Evolutionary conservation across 208 protist species (phyloP).

Genomic region (Crithidia acanthocephali): DNA sequence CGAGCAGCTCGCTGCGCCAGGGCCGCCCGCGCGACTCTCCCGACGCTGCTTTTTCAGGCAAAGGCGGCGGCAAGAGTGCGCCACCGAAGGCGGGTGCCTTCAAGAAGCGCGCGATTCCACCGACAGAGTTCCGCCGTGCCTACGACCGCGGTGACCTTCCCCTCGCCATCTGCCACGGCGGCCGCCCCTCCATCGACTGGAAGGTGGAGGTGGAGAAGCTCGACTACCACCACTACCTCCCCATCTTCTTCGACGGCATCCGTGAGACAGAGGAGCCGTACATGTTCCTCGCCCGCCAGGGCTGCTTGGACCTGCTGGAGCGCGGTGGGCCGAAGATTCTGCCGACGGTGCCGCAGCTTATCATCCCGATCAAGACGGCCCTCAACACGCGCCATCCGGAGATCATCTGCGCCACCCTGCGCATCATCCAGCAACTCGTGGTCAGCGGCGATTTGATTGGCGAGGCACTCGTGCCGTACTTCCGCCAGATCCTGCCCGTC

Average conservation of each 20-base stretch:
- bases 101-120: slow-evolving; percentile 74
- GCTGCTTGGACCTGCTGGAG: slow-evolving; percentile 95
- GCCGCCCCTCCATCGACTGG: slow-evolving; percentile 92
- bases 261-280: slow-evolving; percentile 98
- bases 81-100: slow-evolving; percentile 91
- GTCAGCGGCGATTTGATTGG: slow-evolving; percentile 96
- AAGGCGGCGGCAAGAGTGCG: slow-evolving; percentile 78
- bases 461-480: slow-evolving; percentile 99
- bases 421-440: slow-evolving; percentile 98
- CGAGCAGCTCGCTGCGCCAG: slow-evolving; percentile 88
- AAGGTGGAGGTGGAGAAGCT: slow-evolving; percentile 98
- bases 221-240: slow-evolving; percentile 99
- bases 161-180: slow-evolving; percentile 94
- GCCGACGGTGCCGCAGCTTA: slow-evolving; percentile 98
- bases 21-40: slow-evolving; percentile 66
- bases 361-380: slow-evolving; percentile 99
- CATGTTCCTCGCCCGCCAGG: slow-evolving; percentile 97
- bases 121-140: slow-evolving; percentile 97
- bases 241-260: slow-evolving; percentile 99
- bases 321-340: slow-evolving; percentile 97
- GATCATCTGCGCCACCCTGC: slow-evolving; percentile 97
- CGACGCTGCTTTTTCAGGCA: slow-evolving; percentile 78
- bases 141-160: slow-evolving; percentile 99
- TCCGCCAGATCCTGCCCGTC: slow-evolving; percentile 99
- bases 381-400: slow-evolving; percentile 99